These are phyloP conservation scores for Gaeumannomyces tritici DNA, from an alignment of 2,329 filamentous ascomycete species.

Conservation along the genomic window DNA sequence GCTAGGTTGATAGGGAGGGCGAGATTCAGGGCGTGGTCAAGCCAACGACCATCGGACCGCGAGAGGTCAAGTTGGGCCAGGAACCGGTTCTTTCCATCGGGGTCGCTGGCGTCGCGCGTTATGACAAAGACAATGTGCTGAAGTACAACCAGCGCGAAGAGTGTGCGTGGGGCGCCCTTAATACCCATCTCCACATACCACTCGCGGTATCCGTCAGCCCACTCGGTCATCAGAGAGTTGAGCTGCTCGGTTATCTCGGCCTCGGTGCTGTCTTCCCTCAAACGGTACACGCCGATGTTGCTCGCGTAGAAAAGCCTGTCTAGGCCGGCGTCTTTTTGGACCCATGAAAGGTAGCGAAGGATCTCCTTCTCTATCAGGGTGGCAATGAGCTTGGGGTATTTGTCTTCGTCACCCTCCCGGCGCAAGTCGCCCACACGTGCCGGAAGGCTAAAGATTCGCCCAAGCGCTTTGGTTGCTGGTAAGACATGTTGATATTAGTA, in stretches of 20 bases:
- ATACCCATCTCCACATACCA: slow-evolving; percentile 1
- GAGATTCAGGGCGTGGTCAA: slow-evolving; percentile 23
- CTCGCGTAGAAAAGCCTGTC: slow-evolving; percentile 25
- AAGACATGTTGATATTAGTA: background rate
- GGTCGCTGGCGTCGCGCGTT: slow-evolving; percentile 5
- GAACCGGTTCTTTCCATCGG: slow-evolving; percentile 12
- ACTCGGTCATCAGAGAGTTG: background rate
- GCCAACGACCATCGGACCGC: slow-evolving; percentile 19
- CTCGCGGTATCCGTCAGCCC: slow-evolving; percentile 3
- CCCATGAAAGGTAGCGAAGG: slow-evolving; percentile 21
- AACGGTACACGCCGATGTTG: slow-evolving; percentile 13
- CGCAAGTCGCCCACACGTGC: slow-evolving; percentile 20
- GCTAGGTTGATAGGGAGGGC: slow-evolving; percentile 24
- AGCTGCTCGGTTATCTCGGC: background rate
- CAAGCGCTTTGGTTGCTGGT: slow-evolving; percentile 22
- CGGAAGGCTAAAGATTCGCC: slow-evolving; percentile 22
- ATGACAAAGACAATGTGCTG: slow-evolving; percentile 34
- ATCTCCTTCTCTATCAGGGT: slow-evolving; percentile 18
- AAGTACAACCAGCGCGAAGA: slow-evolving; percentile 35
- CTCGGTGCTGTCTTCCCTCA: background rate
- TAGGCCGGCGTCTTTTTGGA: slow-evolving; percentile 19
- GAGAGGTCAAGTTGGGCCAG: slow-evolving; percentile 21
- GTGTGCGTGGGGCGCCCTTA: slow-evolving; percentile 12
- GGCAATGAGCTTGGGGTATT: slow-evolving; percentile 14
- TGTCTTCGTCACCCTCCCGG: slow-evolving; percentile 14